phyloP scores from a whole-genome alignment of 306 rosid genomes.

The cucumber (Cucumis sativus) region DNA sequence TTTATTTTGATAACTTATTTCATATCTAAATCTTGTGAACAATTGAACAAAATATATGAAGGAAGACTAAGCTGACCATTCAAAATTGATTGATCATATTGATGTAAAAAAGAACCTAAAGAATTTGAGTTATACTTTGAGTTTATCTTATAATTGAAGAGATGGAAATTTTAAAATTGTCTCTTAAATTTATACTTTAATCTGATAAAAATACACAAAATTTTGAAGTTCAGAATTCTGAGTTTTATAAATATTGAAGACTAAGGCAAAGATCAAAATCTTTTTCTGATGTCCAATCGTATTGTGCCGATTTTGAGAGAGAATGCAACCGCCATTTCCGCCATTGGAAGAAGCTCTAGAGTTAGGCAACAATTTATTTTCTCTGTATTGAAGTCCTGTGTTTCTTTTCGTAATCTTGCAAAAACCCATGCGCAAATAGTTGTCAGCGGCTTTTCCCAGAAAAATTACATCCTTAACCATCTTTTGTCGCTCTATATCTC shows the following conservation, averaged over 20 bases:
- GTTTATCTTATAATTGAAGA: too few species aligned
- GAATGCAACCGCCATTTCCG: constrained; percentile 17
- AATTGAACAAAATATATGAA: not conserved
- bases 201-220: too few species aligned
- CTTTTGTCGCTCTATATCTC: constrained; percentile 33
- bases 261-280: too few species aligned
- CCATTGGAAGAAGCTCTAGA: constrained; percentile 17
- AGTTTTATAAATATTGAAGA: too few species aligned
- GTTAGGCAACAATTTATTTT: constrained; percentile 26
- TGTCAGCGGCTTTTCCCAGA: constrained; percentile 36
- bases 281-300: not conserved
- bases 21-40: not conserved
- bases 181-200: too few species aligned
- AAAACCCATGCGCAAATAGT: constrained; percentile 51
- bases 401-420: constrained; percentile 11
- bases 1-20: not conserved
- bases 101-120: too few species aligned
- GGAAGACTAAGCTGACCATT: too few species aligned
- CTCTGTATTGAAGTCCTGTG: constrained; percentile 31
- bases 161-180: too few species aligned
- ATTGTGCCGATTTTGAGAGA: too few species aligned
- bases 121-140: too few species aligned
- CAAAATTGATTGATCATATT: too few species aligned
- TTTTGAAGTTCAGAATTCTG: too few species aligned
- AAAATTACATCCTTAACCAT: constrained; percentile 34